Percentiles rank a stretch among this genome's conserved stretches.
These are phyloP conservation scores for Aspergillus baeticus DNA, from an alignment of 495 filamentous ascomycete species.

Conservation along the genomic window DNA sequence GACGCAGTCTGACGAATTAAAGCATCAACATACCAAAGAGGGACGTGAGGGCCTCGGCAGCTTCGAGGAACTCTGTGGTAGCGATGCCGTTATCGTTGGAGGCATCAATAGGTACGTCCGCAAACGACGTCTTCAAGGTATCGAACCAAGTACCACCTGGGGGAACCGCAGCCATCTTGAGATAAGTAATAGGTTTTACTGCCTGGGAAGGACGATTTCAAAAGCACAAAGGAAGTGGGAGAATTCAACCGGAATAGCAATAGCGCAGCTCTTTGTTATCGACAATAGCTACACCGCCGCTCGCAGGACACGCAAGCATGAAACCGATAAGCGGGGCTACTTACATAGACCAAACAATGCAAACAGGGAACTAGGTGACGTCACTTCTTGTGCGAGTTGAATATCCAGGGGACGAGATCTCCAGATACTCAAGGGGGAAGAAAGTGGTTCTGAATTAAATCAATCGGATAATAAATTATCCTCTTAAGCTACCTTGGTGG, in stretches of 20 bases:
- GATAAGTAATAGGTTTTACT: conserved; percentile 8
- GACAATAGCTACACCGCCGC: conserved; percentile 23
- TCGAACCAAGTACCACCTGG: conserved; percentile 79
- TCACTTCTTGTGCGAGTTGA: conserved; percentile 27
- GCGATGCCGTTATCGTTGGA: conserved; percentile 71
- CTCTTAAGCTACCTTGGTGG: not conserved
- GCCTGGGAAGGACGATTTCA: conserved; percentile 13
- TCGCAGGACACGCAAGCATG: conserved; percentile 29
- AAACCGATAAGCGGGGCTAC: conserved; percentile 22
- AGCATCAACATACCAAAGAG: conserved; percentile 70
- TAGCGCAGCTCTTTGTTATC: too few species aligned
- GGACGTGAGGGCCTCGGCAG: conserved; percentile 77
- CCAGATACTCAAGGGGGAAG: not conserved
- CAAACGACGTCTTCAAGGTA: conserved; percentile 77
- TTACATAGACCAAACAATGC: conserved; percentile 5
- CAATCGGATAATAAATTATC: not conserved
- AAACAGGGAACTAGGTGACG: conserved; percentile 23
- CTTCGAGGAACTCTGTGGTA: conserved; percentile 88
- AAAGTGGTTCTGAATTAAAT: too few species aligned
- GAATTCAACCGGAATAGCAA: conserved; percentile 6
- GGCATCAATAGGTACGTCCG: conserved; percentile 71
- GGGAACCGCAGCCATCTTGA: conserved; percentile 41
- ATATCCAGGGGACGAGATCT: conserved; percentile 3
- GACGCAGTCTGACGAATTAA: not conserved
- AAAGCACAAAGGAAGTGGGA: conserved; percentile 10